Evolutionary conservation across 2,329 filamentous ascomycete genomes (phyloP).

Genomic region (Colletotrichum graminicola): DNA sequence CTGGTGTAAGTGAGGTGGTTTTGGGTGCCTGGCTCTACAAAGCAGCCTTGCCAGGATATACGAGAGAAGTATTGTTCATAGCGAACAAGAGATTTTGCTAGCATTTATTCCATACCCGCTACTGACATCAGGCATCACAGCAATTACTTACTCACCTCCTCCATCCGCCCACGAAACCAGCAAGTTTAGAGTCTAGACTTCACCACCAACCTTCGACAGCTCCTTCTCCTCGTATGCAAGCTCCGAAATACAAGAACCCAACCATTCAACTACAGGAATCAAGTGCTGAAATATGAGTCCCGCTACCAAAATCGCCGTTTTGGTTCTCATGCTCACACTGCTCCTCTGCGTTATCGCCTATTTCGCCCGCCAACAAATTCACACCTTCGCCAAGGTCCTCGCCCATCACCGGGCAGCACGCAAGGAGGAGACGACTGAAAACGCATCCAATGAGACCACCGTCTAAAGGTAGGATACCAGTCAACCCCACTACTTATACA

Average conservation of each 20-base stretch:
- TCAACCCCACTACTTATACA: not conserved
- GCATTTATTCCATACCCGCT: too few relatives aligned
- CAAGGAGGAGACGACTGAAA: constrained; percentile 20
- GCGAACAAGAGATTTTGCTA: too few relatives aligned
- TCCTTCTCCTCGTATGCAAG: accelerated
- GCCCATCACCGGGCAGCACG: constrained; percentile 19
- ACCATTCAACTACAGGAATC: not conserved
- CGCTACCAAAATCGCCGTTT: constrained; percentile 49
- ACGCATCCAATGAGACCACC: constrained; percentile 1
- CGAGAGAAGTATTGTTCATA: not conserved
- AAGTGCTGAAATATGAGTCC: constrained; percentile 46
- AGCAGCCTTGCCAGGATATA: not conserved
- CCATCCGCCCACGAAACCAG: not conserved
- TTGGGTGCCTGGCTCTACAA: not conserved
- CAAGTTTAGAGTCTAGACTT: not conserved
- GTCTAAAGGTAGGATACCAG: constrained; percentile 27
- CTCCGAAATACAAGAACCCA: not conserved
- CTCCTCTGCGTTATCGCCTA: constrained; percentile 49
- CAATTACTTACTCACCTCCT: not conserved
- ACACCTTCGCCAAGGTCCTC: constrained; percentile 46
- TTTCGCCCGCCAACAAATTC: constrained; percentile 48
- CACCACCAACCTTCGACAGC: not conserved
- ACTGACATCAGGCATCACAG: not conserved
- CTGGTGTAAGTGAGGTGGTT: constrained; percentile 2
- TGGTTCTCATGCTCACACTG: constrained; percentile 49